Evolutionary conservation across 1,139 yeast genomes (phyloP).

Genomic region (Lizanozyma gosingica): DNA sequence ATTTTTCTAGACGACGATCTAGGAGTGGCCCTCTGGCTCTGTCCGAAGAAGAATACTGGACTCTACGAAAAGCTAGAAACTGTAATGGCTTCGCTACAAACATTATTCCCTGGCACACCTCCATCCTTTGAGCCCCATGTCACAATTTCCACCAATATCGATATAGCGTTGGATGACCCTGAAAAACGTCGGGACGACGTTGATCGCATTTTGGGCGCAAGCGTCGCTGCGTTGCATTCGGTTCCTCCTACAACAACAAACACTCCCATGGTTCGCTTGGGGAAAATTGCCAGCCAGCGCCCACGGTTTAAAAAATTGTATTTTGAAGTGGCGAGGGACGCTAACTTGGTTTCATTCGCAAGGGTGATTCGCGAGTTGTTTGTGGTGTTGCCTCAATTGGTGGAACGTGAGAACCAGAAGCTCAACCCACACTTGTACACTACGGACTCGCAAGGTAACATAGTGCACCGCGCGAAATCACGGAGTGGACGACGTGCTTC

Average conservation of each 20-base stretch:
- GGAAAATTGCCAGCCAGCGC: conserved; percentile 30
- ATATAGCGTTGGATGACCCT: conserved; percentile 28
- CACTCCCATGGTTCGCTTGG: conserved; percentile 30
- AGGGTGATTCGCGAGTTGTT: conserved; percentile 62
- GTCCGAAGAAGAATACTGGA: conserved; percentile 51
- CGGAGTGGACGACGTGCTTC: conserved; percentile 1
- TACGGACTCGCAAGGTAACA: conserved; percentile 25
- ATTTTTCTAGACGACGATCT: conserved; percentile 4
- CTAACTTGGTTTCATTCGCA: conserved; percentile 58
- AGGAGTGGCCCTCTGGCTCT: conserved; percentile 67
- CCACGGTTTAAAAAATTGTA: conserved; percentile 49
- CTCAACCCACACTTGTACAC: conserved; percentile 35
- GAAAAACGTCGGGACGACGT: conserved; percentile 44
- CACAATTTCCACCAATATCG: conserved; percentile 58
- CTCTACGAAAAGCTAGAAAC: conserved; percentile 50
- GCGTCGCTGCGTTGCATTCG: conserved; percentile 54
- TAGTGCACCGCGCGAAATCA: conserved; percentile 12
- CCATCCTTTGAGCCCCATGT: conserved; percentile 66
- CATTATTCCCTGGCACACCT: conserved; percentile 64
- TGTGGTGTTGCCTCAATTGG: conserved; percentile 36
- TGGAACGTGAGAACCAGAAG: conserved; percentile 26
- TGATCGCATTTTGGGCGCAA: conserved; percentile 52
- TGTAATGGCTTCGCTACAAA: conserved; percentile 54
- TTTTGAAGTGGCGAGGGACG: conserved; percentile 45
- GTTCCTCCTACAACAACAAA: conserved; percentile 20